Evolutionary conservation across 2,329 filamentous ascomycete genomes (phyloP), one percentile per base, ranked within the genome.

Genomic region (Emergomyces orientalis): DNA sequence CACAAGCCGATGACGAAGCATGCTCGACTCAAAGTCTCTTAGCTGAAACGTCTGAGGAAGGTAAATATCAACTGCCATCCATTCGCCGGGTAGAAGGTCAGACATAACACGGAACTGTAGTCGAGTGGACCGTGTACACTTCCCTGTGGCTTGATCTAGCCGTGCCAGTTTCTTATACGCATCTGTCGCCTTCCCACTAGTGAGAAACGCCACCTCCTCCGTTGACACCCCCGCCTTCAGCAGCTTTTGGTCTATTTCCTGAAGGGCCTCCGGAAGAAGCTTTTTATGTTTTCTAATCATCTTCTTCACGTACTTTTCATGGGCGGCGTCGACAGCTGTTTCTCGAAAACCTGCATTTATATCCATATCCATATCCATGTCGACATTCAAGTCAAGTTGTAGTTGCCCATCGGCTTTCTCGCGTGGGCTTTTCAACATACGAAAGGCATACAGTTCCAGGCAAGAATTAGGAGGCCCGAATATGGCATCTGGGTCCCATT

Each of bases 51-150:
- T 57, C 30, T 34, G n/a, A 9, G 57, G 47, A 27, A 66, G 56
- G 41, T 55, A 56, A 27, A 65, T 37, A 37, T 66, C 62, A 13
- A 49, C n/a, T 32, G 51, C 25, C 37, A 37, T 43, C 62, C 60
- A 61, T 25, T 52, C 49, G n/a, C 49, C 32, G 3, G 41, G 54
- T 22, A 62, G 9, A 34, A 51, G n/a, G 37, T 62, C 62, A 59
- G 32, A 61, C 37, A 67, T 54, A 59, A 64, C 41, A 32, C 63
- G 62, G 30, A 67, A 65, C 22, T 55, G 62, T 49, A 64, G 32
- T 22, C 52, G 60, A 8, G 56, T 32, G 17, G 41, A 47, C 2
- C 17, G 41, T 32, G 25, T 5, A 32, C 41, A 32, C 17, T 22
- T 47, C 25, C 37, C 41, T 3, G 41, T 59, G 25, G 43, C 59